A percentile compares a stretch with the other conserved stretches of the same genome.
These are phyloP conservation scores for Trebouxiophyceae sp. DNA, from an alignment of 163 green algal genomes.

Conservation along the genomic window DNA sequence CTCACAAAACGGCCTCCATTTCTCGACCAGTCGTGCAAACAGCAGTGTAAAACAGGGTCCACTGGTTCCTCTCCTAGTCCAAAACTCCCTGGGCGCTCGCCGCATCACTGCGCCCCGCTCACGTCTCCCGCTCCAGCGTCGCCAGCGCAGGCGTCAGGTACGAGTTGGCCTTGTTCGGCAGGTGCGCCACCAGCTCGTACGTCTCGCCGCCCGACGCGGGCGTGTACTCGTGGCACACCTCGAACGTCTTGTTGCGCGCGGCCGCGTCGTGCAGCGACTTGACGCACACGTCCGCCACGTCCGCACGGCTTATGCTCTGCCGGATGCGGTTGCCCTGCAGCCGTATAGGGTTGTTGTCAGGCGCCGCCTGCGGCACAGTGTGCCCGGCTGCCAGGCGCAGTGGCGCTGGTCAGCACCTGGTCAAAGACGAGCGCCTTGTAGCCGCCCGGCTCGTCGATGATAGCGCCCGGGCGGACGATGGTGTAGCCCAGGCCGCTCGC, in stretches of 20 bases:
- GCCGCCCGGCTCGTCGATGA: slow-evolving; percentile 89
- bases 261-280: slow-evolving; percentile 76
- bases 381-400: no score
- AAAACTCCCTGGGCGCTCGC: no score
- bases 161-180: slow-evolving; percentile 77
- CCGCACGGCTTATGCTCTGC: slow-evolving; percentile 75
- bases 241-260: slow-evolving; percentile 94
- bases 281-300: slow-evolving; percentile 95
- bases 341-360: background rate
- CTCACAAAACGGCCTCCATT: no score
- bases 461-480: slow-evolving; percentile 74
- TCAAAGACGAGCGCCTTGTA: slow-evolving; percentile 97
- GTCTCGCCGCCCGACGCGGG: slow-evolving; percentile 6
- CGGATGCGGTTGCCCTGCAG: slow-evolving; percentile 75
- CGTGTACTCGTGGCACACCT: slow-evolving; percentile 86
- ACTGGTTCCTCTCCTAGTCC: no score
- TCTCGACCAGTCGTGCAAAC: no score
- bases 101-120: no score
- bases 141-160: slow-evolving; percentile 84
- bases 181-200: slow-evolving; percentile 84
- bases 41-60: no score
- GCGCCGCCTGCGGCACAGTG: no score
- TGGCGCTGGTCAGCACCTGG: no score
- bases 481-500: slow-evolving; percentile 89
- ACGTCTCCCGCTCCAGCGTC: slow-evolving; percentile 88